Percentiles rank a stretch among this genome's conserved stretches.
phyloP scores from a whole-genome alignment of 345 rosid genomes.

The Eucalyptus sp. region DNA sequence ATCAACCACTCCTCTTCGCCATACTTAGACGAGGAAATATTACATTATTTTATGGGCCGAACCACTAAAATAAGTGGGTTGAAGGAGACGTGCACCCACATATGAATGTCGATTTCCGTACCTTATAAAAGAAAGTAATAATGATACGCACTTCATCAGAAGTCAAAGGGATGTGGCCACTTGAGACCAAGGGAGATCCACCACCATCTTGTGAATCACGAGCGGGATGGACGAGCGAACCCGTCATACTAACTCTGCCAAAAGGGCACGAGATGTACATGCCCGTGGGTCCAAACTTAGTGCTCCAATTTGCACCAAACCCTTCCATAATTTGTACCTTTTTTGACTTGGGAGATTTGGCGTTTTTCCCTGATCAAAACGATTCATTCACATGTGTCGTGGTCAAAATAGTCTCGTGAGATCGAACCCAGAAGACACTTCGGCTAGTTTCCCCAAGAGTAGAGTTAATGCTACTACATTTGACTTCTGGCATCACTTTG shows the following conservation, averaged over 20 bases:
- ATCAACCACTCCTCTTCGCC: not conserved
- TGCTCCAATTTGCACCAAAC: not conserved
- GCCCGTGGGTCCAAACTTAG: not conserved
- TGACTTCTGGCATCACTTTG: not conserved
- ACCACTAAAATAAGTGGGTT: not conserved
- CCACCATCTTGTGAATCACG: not conserved
- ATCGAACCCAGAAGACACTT: not conserved
- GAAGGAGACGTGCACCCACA: not conserved
- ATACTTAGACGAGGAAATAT: not conserved
- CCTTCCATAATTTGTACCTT: not conserved
- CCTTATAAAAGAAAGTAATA: not conserved
- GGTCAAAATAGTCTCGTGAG: not conserved
- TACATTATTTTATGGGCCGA: not conserved
- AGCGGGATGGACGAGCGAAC: not conserved
- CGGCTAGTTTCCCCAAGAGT: not conserved
- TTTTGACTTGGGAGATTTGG: not conserved
- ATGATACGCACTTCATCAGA: not conserved
- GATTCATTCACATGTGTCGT: not conserved
- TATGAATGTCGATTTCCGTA: not conserved
- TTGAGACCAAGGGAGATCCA: not conserved
- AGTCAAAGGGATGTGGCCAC: not conserved
- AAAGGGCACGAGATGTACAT: not conserved
- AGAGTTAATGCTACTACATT: not conserved
- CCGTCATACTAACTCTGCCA: not conserved
- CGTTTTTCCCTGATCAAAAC: not conserved